Conservation (phyloP, 306 rosid genomes). For the Quercus robur region DNA sequence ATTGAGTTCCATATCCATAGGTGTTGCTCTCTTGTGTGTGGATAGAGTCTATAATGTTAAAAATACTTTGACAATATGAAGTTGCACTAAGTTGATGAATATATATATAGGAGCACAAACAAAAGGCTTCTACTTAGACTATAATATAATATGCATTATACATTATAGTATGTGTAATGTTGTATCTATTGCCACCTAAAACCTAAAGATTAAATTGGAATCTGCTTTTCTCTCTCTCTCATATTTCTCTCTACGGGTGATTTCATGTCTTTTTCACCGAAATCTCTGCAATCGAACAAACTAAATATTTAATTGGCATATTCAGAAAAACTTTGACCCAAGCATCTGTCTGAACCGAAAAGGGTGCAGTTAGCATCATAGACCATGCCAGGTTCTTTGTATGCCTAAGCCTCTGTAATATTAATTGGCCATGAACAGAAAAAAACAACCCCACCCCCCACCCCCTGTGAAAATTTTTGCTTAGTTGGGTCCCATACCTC, state of each 20-base stretch:
- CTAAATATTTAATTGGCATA: constrained; percentile 28
- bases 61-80: constrained; percentile 32
- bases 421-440: constrained; percentile 15
- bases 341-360: constrained; percentile 44
- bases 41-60: no score
- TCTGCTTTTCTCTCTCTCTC: constrained; percentile 31
- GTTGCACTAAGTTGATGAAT: constrained; percentile 35
- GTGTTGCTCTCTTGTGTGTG: constrained; percentile 8
- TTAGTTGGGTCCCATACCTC: constrained; percentile 46
- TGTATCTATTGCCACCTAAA: constrained; percentile 25
- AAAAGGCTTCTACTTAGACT: constrained; percentile 17
- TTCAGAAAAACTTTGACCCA: constrained; percentile 57
- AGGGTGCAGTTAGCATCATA: constrained; percentile 42
- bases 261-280: constrained; percentile 70
- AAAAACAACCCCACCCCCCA: background rate
- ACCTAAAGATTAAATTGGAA: constrained; percentile 48
- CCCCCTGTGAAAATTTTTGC: constrained; percentile 16
- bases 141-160: constrained; percentile 18
- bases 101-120: constrained; percentile 48
- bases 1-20: constrained; percentile 52
- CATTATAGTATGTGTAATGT: constrained; percentile 24
- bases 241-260: background rate
- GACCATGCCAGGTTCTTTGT: constrained; percentile 68
- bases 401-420: constrained; percentile 27
- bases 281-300: constrained; percentile 52